Evolutionary conservation across 116 monocot genomes (phyloP), one percentile per base, ranked within the genome.

Genomic region (Papilionanthe hybrid): DNA sequence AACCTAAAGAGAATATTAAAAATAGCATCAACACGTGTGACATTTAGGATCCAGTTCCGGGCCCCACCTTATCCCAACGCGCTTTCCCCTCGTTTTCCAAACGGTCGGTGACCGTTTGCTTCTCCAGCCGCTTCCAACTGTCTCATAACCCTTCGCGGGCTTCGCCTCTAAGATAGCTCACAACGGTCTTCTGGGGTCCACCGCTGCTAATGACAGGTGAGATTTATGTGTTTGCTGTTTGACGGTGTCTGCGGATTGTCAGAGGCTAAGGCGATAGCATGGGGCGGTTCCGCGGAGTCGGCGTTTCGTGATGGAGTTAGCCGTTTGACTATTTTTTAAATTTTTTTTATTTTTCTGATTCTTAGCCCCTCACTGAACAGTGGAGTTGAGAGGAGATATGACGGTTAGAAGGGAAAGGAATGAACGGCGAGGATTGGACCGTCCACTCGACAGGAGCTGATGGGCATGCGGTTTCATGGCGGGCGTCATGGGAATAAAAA

Each of bases 41-140:
- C 53, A 0, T 13, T 10, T 1, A 65, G 10, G 23, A 23, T 63
- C 1, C 0, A 25, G 11, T 65, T 27, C 2, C 11, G 65, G 65
- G 65, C 15, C 65, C 65, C 65, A 65, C 65, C 27, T 53, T 25
- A 27, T 19, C 65, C 22, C 65, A 1, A 65, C 65, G 65, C 65
- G 65, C 25, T 65, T 65, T 27, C 1, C 0, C 25, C 3, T 1
- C 25, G 53, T 25, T 11, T 15, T 25, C 25, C 65, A 12, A 7
- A 10, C 27, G 65, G 65, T 65, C 65, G 65, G 65, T 65, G 65
- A 65, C 65, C 65, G 65, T 65, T 65, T 25, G 25, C 9, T 27
- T 27, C 27, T 27, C 65, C 65, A 65, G 23, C 65, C 25, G 65
- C 65, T 65, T 65, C 23, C 65, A 65, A 65, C 65, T 65, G 65